These are phyloP conservation scores for Oenanthe javanica DNA, from an alignment of 140 eudicot species.

Conservation along the genomic window DNA sequence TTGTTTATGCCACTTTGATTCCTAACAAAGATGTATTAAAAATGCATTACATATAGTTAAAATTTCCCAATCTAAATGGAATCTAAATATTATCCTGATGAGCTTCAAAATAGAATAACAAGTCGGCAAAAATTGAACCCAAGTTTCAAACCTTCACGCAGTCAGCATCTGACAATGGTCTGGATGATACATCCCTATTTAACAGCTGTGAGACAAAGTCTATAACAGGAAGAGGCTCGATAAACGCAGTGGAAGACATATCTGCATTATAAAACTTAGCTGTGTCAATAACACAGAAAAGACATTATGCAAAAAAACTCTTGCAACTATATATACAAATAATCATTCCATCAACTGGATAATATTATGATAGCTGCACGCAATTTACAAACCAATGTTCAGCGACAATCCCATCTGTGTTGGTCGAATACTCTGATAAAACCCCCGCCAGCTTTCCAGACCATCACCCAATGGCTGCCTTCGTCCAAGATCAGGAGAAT, in stretches of 20 bases:
- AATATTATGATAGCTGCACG: not conserved
- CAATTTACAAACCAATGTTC: conserved; percentile 45
- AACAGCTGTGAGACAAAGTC: conserved; percentile 77
- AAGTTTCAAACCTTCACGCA: conserved; percentile 61
- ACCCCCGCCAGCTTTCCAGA: conserved; percentile 93
- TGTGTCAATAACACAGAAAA: not conserved
- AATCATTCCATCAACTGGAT: not conserved
- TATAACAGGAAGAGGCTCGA: conserved; percentile 84
- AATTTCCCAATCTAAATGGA: not conserved
- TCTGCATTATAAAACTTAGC: conserved; percentile 34
- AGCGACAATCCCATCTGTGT: conserved; percentile 94
- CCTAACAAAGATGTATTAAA: not conserved
- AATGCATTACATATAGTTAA: not conserved
- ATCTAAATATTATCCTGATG: not conserved
- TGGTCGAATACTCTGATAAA: conserved; percentile 92
- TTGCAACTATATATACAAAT: not conserved
- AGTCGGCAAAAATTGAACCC: not conserved
- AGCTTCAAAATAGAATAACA: not conserved
- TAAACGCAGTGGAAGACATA: conserved; percentile 98
- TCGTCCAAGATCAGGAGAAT: conserved; percentile 70
- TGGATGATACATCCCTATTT: conserved; percentile 62
- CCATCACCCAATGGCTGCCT: conserved; percentile 91
- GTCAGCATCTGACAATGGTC: conserved; percentile 88
- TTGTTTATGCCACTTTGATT: too few species aligned
- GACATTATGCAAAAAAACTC: not conserved